A percentile compares a stretch with the other conserved stretches of the same genome.
Conservation (phyloP, 805 yeast genomes). For the Sugiyamaella valdiviana region DNA sequence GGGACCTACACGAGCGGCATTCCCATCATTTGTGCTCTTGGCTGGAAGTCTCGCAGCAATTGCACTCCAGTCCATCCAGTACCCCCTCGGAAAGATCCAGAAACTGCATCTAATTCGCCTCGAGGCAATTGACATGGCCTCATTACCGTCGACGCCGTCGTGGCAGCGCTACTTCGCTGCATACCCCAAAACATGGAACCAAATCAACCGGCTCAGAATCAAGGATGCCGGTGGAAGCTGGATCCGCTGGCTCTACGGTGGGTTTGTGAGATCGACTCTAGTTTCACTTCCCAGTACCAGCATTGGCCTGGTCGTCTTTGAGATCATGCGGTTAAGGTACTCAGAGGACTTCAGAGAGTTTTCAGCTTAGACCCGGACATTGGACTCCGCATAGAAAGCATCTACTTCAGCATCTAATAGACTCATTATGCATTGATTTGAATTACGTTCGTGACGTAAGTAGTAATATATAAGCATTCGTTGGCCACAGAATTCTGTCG, state of each 20-base stretch:
- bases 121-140: conserved; percentile 57
- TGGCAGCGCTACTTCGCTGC: conserved; percentile 59
- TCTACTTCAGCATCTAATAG: too few relatives aligned
- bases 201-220: conserved; percentile 46
- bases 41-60: conserved; percentile 89
- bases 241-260: conserved; percentile 68
- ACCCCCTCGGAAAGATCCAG: conserved; percentile 76
- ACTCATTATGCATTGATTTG: too few relatives aligned
- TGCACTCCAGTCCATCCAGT: conserved; percentile 69
- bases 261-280: conserved; percentile 65
- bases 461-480: too few relatives aligned
- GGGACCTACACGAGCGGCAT: conserved; percentile 40
- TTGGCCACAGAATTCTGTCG: too few relatives aligned
- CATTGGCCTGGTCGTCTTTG: conserved; percentile 77
- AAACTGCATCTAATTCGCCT: conserved; percentile 70
- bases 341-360: too few relatives aligned
- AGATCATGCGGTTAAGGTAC: conserved; percentile 52
- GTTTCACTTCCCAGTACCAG: conserved; percentile 84
- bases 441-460: too few relatives aligned
- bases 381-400: too few relatives aligned
- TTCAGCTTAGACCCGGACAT: not conserved
- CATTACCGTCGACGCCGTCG: conserved; percentile 17
- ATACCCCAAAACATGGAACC: conserved; percentile 67
- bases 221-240: conserved; percentile 50
- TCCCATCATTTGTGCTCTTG: conserved; percentile 60